These are phyloP conservation scores for Anaeramoeba flamelloides DNA, from an alignment of 78 protist genomes.

Conservation along the genomic window DNA sequence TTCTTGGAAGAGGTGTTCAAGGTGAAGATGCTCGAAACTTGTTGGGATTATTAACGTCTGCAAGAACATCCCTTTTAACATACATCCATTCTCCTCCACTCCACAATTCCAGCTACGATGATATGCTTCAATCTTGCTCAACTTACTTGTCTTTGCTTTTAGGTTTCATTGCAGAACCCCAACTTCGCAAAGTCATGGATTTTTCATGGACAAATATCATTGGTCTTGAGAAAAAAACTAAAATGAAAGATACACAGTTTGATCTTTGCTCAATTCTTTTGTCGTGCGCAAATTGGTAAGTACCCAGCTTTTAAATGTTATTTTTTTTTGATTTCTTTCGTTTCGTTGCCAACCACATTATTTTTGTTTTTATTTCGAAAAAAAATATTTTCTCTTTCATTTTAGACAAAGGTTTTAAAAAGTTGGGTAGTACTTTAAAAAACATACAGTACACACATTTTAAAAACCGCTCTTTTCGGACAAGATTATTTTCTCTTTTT, in stretches of 20 bases:
- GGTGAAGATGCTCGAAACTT: neutral
- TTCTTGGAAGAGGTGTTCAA: neutral
- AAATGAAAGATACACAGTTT: neutral
- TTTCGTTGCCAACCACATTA: no score
- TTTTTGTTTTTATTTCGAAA: no score
- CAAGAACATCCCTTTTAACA: neutral
- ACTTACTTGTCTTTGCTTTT: neutral
- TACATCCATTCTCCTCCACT: neutral
- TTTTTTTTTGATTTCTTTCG: no score
- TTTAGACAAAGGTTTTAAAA: no score
- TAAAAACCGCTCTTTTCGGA: no score
- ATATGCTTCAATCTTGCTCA: neutral
- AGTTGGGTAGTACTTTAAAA: no score
- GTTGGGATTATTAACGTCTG: neutral
- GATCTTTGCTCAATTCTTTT: neutral
- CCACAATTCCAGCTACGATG: neutral
- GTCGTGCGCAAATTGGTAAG: neutral
- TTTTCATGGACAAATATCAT: neutral
- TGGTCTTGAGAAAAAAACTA: neutral
- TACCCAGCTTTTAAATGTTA: no score
- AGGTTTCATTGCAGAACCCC: neutral
- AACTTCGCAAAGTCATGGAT: neutral
- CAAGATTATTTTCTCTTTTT: no score
- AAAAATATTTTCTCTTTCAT: no score
- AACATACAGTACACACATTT: no score